phyloP scores from a whole-genome alignment of 331 rosid species.

The Rhamnella rubrinervis region DNA sequence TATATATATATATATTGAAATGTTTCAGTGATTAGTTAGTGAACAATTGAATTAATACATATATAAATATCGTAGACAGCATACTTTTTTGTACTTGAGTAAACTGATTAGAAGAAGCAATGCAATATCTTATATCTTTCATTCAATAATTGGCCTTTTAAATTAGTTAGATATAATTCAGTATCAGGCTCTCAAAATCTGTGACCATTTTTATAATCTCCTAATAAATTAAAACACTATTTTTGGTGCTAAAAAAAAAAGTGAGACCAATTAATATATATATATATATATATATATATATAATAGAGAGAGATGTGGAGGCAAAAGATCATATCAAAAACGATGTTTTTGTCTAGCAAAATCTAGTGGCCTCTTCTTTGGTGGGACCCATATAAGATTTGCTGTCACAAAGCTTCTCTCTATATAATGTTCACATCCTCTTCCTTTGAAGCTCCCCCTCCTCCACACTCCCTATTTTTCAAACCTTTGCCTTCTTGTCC shows the following conservation, averaged over 20 bases:
- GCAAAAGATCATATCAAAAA: constrained; percentile 60
- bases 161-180: background rate
- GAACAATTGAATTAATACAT: too few relatives aligned
- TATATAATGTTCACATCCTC: constrained; percentile 54
- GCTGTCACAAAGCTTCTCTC: constrained; percentile 37
- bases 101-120: too few relatives aligned
- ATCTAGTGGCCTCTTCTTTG: constrained; percentile 62
- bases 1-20: too few relatives aligned
- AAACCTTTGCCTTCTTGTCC: constrained; percentile 19
- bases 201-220: background rate
- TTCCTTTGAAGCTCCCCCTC: constrained; percentile 33
- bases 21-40: too few relatives aligned
- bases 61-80: too few relatives aligned
- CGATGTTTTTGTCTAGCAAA: constrained; percentile 55
- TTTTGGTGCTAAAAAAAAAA: background rate
- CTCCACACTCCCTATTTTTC: constrained; percentile 8
- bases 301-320: too few relatives aligned
- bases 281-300: too few relatives aligned
- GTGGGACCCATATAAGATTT: constrained; percentile 81
- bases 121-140: too few relatives aligned
- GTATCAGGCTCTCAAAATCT: background rate
- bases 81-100: too few relatives aligned
- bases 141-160: too few relatives aligned
- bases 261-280: too few relatives aligned
- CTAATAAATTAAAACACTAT: background rate